A percentile compares a stretch with the other conserved stretches of the same genome.
These are phyloP conservation scores for Pyrenochaeta sp. DNA, from an alignment of 2,329 filamentous ascomycete species.

Conservation along the genomic window DNA sequence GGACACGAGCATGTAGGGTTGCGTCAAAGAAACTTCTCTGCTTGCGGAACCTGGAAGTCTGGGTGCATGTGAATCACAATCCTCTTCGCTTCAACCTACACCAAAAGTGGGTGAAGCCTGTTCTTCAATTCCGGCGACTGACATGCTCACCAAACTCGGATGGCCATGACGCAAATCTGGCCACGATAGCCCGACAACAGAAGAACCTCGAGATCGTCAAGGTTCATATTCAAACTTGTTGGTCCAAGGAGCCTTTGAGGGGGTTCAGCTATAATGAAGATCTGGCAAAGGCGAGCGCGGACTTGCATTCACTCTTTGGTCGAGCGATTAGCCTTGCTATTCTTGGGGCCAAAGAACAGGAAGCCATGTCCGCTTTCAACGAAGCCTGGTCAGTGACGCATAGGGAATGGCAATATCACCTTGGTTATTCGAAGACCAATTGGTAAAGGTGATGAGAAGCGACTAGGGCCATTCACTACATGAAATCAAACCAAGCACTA, in stretches of 20 bases:
- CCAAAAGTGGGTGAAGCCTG: conserved; percentile 35
- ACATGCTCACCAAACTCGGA: neutral
- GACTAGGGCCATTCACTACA: too few relatives aligned
- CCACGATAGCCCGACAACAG: neutral
- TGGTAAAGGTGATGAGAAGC: conserved; percentile 8
- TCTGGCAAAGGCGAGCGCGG: conserved; percentile 21
- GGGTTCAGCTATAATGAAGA: conserved; percentile 10
- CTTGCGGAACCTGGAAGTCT: conserved; percentile 33
- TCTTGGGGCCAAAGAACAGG: conserved; percentile 33
- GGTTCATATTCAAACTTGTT: conserved; percentile 19
- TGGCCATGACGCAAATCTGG: neutral
- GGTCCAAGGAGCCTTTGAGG: neutral
- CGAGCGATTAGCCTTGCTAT: conserved; percentile 36
- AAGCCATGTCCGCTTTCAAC: conserved; percentile 38
- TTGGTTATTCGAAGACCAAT: conserved; percentile 11
- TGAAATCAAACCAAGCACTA: too few relatives aligned
- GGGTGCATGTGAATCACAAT: conserved; percentile 23
- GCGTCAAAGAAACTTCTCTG: conserved; percentile 27
- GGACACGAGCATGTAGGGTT: conserved; percentile 22
- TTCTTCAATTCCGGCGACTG: conserved; percentile 35
- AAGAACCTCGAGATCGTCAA: conserved; percentile 17
- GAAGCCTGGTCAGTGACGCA: conserved; percentile 29
- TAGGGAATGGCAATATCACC: conserved; percentile 17
- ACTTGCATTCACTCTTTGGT: conserved; percentile 39
- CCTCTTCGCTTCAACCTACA: conserved; percentile 31